Percentiles rank a stretch among this genome's conserved stretches.
These are phyloP conservation scores for Claviceps paspali DNA, from an alignment of 2,329 filamentous ascomycete species.

Conservation along the genomic window DNA sequence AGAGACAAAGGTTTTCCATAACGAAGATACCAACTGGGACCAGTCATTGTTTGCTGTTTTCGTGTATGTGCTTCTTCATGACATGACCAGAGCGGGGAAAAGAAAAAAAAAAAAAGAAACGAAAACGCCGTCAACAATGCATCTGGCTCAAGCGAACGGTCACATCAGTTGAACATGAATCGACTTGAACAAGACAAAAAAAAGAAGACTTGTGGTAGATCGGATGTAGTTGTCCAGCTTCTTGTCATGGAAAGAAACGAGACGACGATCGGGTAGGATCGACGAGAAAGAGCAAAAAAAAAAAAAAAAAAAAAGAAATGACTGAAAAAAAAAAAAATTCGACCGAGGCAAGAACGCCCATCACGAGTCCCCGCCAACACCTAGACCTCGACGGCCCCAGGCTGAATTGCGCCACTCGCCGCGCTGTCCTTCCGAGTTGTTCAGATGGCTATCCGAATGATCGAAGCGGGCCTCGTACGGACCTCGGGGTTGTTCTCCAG, in stretches of 20 bases:
- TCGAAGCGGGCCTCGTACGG: conserved; percentile 30
- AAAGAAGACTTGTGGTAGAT: too few relatives aligned
- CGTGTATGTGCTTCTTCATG: too few relatives aligned
- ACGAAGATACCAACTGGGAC: too few relatives aligned
- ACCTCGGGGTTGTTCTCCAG: conserved; percentile 26
- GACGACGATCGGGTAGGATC: too few relatives aligned
- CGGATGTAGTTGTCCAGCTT: too few relatives aligned
- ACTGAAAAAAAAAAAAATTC: not conserved
- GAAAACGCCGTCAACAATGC: conserved; percentile 24
- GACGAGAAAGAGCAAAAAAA: too few relatives aligned
- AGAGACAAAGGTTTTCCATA: too few relatives aligned
- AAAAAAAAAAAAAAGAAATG: not conserved
- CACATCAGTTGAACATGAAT: conserved; percentile 12
- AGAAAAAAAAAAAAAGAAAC: conserved; percentile 4
- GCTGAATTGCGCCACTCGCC: conserved; percentile 44
- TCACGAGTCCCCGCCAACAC: conserved; percentile 31
- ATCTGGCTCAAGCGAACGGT: conserved; percentile 18
- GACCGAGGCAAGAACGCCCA: not conserved
- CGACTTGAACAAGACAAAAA: too few relatives aligned
- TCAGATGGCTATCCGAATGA: conserved; percentile 25
- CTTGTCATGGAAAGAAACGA: too few relatives aligned
- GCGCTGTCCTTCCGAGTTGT: conserved; percentile 26
- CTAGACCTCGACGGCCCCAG: conserved; percentile 35
- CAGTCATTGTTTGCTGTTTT: too few relatives aligned
- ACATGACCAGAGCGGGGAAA: too few relatives aligned